Conservation (phyloP, 225 moss, liverwort and hornwort genomes). For the Climacium dendroides region DNA sequence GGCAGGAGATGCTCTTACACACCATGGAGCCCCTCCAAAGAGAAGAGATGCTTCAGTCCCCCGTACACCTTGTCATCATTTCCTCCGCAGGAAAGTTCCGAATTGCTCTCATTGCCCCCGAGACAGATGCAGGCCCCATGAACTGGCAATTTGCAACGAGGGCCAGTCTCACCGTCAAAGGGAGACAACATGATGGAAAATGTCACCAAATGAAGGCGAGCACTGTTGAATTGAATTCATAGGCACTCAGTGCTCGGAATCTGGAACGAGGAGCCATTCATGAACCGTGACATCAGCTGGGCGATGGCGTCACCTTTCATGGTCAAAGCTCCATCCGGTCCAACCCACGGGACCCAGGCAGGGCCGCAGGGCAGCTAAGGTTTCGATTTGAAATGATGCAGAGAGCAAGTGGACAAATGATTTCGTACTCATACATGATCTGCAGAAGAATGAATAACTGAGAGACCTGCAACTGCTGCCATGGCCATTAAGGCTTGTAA, state of each 20-base stretch:
- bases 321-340: neutral
- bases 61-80: neutral
- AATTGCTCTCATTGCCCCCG: neutral
- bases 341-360: neutral
- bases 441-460: neutral
- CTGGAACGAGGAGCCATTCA: neutral
- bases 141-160: neutral
- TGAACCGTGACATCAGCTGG: neutral
- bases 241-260: neutral
- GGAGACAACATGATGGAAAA: neutral
- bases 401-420: neutral
- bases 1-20: too few relatives aligned
- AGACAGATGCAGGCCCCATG: neutral
- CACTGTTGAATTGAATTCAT: too few relatives aligned
- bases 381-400: neutral
- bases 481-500: neutral
- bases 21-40: neutral
- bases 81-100: neutral
- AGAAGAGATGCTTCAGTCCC: too few relatives aligned
- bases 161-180: neutral
- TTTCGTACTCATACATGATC: neutral
- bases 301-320: neutral
- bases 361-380: neutral
- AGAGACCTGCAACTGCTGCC: neutral
- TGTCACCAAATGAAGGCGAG: neutral